These are phyloP conservation scores for Gynandropsis gynandra DNA, from an alignment of 345 rosid genomes.

Conservation along the genomic window DNA sequence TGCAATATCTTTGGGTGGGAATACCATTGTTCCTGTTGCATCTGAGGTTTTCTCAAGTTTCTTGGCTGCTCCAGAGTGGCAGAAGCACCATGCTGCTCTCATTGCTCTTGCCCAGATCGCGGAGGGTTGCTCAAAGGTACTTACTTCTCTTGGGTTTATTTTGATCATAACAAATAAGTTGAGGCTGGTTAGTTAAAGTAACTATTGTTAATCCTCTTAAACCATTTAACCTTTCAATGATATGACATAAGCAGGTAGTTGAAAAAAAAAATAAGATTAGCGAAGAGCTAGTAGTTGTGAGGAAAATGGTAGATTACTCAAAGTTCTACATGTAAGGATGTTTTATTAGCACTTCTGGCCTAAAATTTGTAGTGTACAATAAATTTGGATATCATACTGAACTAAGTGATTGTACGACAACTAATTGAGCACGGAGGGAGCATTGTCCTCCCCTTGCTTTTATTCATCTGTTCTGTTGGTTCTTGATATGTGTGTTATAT, in stretches of 20 bases:
- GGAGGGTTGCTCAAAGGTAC: slow-evolving; percentile 71
- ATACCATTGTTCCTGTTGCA: slow-evolving; percentile 58
- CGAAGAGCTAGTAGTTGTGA: not conserved
- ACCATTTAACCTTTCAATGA: not conserved
- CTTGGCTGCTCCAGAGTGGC: slow-evolving; percentile 59
- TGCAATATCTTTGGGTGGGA: slow-evolving; percentile 58
- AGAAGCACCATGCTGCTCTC: slow-evolving; percentile 64
- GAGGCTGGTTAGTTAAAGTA: not conserved
- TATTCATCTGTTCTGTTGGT: no score
- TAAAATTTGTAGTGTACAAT: no score
- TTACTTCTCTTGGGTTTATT: not conserved
- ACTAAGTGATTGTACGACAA: no score
- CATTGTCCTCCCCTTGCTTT: no score
- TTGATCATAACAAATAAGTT: not conserved
- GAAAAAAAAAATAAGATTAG: not conserved
- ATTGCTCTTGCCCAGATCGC: slow-evolving; percentile 68
- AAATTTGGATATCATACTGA: no score
- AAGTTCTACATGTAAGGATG: not conserved
- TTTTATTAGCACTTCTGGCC: not conserved
- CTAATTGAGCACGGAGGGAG: no score
- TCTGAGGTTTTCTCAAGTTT: slow-evolving; percentile 44
- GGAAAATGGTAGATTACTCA: not conserved
- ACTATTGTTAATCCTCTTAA: not conserved
- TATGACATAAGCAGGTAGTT: not conserved
- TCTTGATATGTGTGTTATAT: no score